These are phyloP conservation scores for Fomitopsis palustris DNA, from an alignment of 1,284 basidiomycete species.

Conservation along the genomic window DNA sequence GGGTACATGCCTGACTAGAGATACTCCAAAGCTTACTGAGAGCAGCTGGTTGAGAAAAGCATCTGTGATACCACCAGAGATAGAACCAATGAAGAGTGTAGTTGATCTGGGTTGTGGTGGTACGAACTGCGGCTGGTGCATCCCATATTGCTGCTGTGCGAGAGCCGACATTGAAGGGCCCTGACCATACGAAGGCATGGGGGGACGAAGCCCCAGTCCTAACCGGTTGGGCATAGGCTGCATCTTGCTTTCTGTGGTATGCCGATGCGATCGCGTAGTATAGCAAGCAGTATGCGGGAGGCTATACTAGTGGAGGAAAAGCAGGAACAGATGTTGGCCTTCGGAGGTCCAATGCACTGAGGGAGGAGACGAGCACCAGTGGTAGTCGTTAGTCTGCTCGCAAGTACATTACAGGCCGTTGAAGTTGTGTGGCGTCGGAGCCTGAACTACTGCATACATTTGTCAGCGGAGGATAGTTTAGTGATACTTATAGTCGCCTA, in stretches of 20 bases:
- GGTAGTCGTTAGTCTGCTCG: too few relatives aligned
- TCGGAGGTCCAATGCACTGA: too few relatives aligned
- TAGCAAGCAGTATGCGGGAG: too few relatives aligned
- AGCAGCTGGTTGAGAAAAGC: conserved; percentile 75
- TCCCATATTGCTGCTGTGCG: conserved; percentile 75
- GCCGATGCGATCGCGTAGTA: too few relatives aligned
- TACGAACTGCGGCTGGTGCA: conserved; percentile 49
- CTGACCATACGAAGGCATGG: conserved; percentile 80
- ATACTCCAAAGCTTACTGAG: conserved; percentile 47
- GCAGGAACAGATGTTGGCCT: too few relatives aligned
- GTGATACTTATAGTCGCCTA: too few relatives aligned
- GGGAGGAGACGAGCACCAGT: too few relatives aligned
- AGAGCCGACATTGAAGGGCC: conserved; percentile 84
- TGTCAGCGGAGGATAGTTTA: too few relatives aligned
- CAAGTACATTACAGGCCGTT: too few relatives aligned
- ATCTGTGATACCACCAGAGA: conserved; percentile 90
- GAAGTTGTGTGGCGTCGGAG: too few relatives aligned
- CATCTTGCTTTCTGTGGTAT: conserved; percentile 35
- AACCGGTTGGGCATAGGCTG: conserved; percentile 72
- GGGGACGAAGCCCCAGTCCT: conserved; percentile 81
- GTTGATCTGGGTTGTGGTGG: conserved; percentile 57
- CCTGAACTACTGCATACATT: too few relatives aligned
- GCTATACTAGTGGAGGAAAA: too few relatives aligned
- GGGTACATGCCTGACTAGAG: background rate
- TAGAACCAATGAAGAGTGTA: conserved; percentile 90